A percentile compares a stretch with the other conserved stretches of the same genome.
Evolutionary conservation across 495 filamentous ascomycete species (phyloP).

Genomic region (Penicillium simplicissimum): DNA sequence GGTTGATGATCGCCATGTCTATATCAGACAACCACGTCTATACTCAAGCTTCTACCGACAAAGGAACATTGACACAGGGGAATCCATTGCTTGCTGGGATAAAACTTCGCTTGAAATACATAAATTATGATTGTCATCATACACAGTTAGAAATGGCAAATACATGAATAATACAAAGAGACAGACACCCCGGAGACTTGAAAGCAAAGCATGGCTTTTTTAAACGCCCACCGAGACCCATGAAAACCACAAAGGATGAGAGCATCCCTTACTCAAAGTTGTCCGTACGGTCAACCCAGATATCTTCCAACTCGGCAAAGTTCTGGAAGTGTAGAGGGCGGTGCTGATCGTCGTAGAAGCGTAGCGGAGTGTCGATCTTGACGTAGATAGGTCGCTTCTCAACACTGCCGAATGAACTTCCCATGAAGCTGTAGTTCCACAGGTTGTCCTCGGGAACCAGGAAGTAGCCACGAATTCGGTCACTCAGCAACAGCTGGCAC

Average conservation of each 20-base stretch:
- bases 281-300: conserved; percentile 83
- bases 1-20: neutral
- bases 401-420: conserved; percentile 76
- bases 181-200: conserved; percentile 14
- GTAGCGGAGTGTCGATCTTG: conserved; percentile 85
- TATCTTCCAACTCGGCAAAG: conserved; percentile 88
- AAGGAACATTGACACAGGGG: neutral
- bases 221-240: conserved; percentile 24
- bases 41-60: neutral
- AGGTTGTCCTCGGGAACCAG: conserved; percentile 85
- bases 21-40: neutral
- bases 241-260: neutral
- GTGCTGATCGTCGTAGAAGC: conserved; percentile 93
- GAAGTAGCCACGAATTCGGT: conserved; percentile 93
- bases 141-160: conserved; percentile 18
- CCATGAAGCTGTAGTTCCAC: conserved; percentile 99
- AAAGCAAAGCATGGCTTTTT: conserved; percentile 20
- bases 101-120: conserved; percentile 25
- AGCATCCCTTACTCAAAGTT: conserved; percentile 67
- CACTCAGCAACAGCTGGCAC: conserved; percentile 87
- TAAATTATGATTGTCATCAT: conserved; percentile 32
- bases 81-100: conserved; percentile 20
- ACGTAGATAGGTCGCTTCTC: conserved; percentile 91
- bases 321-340: conserved; percentile 92
- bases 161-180: conserved; percentile 19